These are phyloP conservation scores for Floccularia luteovirens DNA, from an alignment of 768 basidiomycete species.

Conservation along the genomic window DNA sequence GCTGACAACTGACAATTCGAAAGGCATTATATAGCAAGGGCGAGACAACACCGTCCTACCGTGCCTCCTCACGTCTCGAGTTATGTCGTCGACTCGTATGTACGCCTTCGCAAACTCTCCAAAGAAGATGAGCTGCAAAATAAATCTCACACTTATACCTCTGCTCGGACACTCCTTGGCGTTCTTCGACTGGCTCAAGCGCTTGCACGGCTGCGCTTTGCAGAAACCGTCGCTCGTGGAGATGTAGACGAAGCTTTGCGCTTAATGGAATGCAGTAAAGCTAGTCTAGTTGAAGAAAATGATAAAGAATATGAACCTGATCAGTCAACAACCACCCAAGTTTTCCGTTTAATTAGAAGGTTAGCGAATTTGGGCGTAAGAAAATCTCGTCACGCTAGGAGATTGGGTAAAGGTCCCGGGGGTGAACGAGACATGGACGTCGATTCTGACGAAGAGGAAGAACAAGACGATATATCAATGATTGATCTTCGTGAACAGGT, in stretches of 20 bases:
- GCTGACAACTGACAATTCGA: no score
- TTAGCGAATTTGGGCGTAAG: conserved; percentile 49
- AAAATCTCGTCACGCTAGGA: conserved; percentile 27
- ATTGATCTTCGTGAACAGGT: conserved; percentile 85
- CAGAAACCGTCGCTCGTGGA: conserved; percentile 67
- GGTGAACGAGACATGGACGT: conserved; percentile 64
- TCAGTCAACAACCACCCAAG: conserved; percentile 71
- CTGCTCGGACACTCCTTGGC: conserved; percentile 91
- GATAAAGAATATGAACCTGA: conserved; percentile 67
- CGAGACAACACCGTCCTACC: conserved; percentile 82
- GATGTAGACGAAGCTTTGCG: conserved; percentile 97
- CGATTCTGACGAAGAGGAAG: conserved; percentile 64
- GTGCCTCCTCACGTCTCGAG: conserved; percentile 84
- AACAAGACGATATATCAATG: conserved; percentile 71
- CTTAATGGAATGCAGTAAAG: conserved; percentile 95
- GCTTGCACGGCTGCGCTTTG: conserved; percentile 84
- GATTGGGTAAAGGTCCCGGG: conserved; percentile 62
- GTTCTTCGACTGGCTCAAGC: conserved; percentile 93
- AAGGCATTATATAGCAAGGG: conserved; percentile 93
- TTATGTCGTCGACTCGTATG: conserved; percentile 94
- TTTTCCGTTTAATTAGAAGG: conserved; percentile 86
- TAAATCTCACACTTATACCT: conserved; percentile 91
- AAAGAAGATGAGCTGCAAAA: conserved; percentile 87
- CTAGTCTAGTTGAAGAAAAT: conserved; percentile 77
- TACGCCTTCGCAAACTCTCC: conserved; percentile 86